Base-by-base conservation (phyloP, 1,139 yeast genomes). In the Kluyveromyces sp. region DNA sequence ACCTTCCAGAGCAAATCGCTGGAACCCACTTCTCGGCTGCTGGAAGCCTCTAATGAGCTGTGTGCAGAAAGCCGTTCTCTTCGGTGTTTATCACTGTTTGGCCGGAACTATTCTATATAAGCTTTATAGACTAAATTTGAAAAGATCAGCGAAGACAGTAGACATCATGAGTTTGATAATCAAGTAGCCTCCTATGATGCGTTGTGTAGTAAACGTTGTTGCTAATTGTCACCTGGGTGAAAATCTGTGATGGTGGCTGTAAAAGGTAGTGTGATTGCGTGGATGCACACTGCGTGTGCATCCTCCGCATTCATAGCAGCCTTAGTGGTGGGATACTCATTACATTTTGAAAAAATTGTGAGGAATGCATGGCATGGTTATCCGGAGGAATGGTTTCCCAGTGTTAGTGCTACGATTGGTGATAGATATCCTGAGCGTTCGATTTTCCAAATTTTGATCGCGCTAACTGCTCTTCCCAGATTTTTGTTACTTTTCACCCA, bases 331-430 rank as follows among this genome's bases (percentile, higher is more conserved):
- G 96, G 95, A 3, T 77, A 77, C 51, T 69, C 69, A 47, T 70
- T 88, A 13, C 96, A 88, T 63, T 88, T 80, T 63, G 69, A 83
- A 49, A 89, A 92, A 62, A 92, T 92, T 58, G 96, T 92, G 11
- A 72, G 80, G 56, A 92, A 92, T 62, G 83, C 92, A 37, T 77
- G 78, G 49, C 89, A 71, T 59, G 94, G 95, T 0, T 92, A 86
- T 60, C 98, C 98, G 1, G 94, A 88, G 47, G 98, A 92, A 65
- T 92, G 98, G 98, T 89, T 92, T 59, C 98, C 98, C 1, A 83
- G 94, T 56, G 98, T 92, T 2, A 83, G 95, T 28, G 97, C 98
- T 1, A 78, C 98, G 1, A 92, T 92, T 60, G 98, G 98, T 41
- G 98, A 92, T 61, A 66, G 96, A 51, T 92, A 88, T 60, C 98